Evolutionary conservation across 2,329 filamentous ascomycete species (phyloP), one percentile per base, ranked within the genome.

Genomic region (Neocucurbitaria cava): DNA sequence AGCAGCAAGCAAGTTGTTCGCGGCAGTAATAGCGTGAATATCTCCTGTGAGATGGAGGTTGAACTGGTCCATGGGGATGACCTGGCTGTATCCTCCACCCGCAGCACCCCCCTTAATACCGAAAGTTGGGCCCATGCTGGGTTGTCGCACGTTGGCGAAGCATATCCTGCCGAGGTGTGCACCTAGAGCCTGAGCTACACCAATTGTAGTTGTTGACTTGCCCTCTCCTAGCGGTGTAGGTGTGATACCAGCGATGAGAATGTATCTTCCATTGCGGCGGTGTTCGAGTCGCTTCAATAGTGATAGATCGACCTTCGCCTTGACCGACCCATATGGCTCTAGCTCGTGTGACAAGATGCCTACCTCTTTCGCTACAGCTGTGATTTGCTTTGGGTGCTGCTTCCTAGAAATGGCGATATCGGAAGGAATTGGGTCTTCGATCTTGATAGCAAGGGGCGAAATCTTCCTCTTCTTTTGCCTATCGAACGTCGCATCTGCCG

Each of bases 61-160:
- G 83, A 99, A 99, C 77, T 99, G 95, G 69, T 99, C 95, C 95
- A 99, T 99, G 54, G 95, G 95, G 69, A 99, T 98, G 72, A 99
- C 95, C 77, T 99, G 95, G 76, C 92, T 96, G 85, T 98, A 99
- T 35, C 95, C 95, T 76, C 95, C 95, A 70, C 95, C 95, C 52
- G 95, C 95, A 55, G 95, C 95, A 70, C 95, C 95, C 59, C 95
- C 95, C 83, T 99, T 99, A 84, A 99, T 98, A 70, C 95, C 95
- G 75, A 99, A 99, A 0, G 95, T 99, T 51, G 95, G 95, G 4
- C 95, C 95, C 80, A 98, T 95, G 69, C 92, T 96, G 46, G 95
- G 95, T 76, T 99, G 95, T 56, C 95, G 88, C 46, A 99, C 95
- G 74, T 99, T 98, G 77, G 95, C 95, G 76, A 99, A 98, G 3